Conservation (phyloP, 2,329 filamentous ascomycete genomes). For the Cytospora schulzeri region DNA sequence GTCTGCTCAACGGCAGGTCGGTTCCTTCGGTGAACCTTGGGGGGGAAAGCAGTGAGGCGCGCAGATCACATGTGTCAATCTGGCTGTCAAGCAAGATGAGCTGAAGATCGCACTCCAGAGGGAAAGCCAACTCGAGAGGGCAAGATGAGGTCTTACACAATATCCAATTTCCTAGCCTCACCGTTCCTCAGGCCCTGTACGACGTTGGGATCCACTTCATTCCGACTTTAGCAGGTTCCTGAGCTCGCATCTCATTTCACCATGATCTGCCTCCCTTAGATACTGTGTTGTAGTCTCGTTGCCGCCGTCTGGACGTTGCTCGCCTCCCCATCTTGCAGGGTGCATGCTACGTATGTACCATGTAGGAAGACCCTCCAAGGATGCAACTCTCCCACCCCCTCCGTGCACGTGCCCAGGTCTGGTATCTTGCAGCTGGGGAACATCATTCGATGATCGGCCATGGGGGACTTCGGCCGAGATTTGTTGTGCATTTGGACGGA, state of each 20-base stretch:
- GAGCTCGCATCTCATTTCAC: constrained; percentile 13
- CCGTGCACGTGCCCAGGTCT: background rate
- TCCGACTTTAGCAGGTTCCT: constrained; percentile 18
- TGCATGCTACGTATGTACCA: background rate
- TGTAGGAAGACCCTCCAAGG: constrained; percentile 1
- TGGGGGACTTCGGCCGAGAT: constrained; percentile 21
- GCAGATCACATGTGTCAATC: constrained; percentile 1
- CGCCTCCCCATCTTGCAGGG: constrained; percentile 5
- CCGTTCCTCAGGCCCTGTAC: constrained; percentile 11
- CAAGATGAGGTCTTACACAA: background rate
- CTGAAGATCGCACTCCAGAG: constrained; percentile 1
- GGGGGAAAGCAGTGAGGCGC: background rate
- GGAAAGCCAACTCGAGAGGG: background rate
- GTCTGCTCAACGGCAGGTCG: background rate
- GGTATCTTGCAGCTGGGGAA: constrained; percentile 6
- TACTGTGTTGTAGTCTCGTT: background rate
- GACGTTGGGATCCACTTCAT: constrained; percentile 9
- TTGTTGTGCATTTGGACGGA: constrained; percentile 10
- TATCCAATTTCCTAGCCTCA: constrained; percentile 24
- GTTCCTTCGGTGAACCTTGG: background rate
- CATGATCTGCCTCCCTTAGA: constrained; percentile 4
- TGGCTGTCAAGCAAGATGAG: constrained; percentile 1
- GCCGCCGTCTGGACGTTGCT: background rate
- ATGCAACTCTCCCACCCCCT: background rate
- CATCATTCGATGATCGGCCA: constrained; percentile 18